phyloP scores from a whole-genome alignment of 2,329 filamentous ascomycete species.

The Alternaria dauci region DNA sequence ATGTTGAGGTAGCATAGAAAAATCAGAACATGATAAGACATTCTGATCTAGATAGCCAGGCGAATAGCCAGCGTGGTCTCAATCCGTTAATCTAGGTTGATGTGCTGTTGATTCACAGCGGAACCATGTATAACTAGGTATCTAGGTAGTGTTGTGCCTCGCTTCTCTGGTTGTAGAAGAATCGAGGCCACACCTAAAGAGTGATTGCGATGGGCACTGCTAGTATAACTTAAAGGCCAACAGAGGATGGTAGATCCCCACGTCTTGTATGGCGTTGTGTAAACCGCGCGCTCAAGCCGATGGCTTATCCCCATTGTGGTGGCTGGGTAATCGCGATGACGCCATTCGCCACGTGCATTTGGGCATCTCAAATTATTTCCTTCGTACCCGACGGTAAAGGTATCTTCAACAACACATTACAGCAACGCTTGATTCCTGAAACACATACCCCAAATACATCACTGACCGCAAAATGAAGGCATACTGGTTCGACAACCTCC shows the following conservation, averaged over 20 bases:
- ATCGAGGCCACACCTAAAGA: neutral
- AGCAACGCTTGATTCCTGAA: neutral
- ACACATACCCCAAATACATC: neutral
- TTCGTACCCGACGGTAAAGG: slow-evolving; percentile 9
- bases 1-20: neutral
- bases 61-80: neutral
- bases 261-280: neutral
- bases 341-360: slow-evolving; percentile 40
- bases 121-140: neutral
- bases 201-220: neutral
- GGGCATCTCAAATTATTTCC: slow-evolving; percentile 17
- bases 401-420: slow-evolving; percentile 1
- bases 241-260: neutral
- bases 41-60: neutral
- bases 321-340: slow-evolving; percentile 39
- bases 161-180: neutral
- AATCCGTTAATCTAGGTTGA: neutral
- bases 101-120: neutral
- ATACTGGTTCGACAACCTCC: slow-evolving; percentile 74
- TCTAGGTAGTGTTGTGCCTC: too few species aligned
- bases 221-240: neutral
- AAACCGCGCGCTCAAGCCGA: neutral
- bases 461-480: slow-evolving; percentile 65
- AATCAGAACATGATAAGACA: neutral
- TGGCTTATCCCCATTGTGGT: slow-evolving; percentile 7